Evolutionary conservation across 768 basidiomycete genomes (phyloP).

Genomic region (Trichaptum fuscoviolaceum): DNA sequence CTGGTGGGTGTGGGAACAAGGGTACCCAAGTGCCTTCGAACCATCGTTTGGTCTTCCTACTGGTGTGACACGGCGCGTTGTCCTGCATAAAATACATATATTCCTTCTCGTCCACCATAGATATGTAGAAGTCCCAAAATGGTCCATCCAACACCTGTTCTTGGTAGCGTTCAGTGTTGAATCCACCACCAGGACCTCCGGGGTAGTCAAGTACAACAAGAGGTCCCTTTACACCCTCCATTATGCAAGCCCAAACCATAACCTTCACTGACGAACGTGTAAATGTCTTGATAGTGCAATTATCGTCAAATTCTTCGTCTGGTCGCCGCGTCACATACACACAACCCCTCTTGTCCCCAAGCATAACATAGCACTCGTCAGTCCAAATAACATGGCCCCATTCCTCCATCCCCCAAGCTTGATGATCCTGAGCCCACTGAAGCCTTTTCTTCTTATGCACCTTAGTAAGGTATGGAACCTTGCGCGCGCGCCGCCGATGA

Average conservation of each 20-base stretch:
- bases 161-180: conserved; percentile 8
- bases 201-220: conserved; percentile 14
- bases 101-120: conserved; percentile 1
- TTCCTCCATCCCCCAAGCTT: not conserved
- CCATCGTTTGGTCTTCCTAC: conserved; percentile 8
- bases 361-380: conserved; percentile 15
- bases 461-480: conserved; percentile 13
- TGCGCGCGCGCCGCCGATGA: conserved; percentile 14
- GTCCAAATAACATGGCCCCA: conserved; percentile 15
- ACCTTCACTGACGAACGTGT: conserved; percentile 8
- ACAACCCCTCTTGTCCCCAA: conserved; percentile 11
- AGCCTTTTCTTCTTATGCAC: conserved; percentile 10
- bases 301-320: conserved; percentile 13
- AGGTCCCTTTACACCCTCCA: conserved; percentile 12
- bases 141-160: conserved; percentile 14
- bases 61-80: conserved; percentile 8
- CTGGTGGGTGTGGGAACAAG: conserved; percentile 10
- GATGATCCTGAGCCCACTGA: conserved; percentile 11
- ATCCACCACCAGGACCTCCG: conserved; percentile 13
- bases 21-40: conserved; percentile 4
- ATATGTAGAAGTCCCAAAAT: not conserved
- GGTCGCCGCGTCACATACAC: conserved; percentile 13
- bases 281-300: conserved; percentile 11
- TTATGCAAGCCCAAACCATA: conserved; percentile 15
- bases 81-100: conserved; percentile 13